Evolutionary conservation across 768 basidiomycete species (phyloP), one percentile per base, ranked within the genome.

Genomic region (Pleurotus eryngii): DNA sequence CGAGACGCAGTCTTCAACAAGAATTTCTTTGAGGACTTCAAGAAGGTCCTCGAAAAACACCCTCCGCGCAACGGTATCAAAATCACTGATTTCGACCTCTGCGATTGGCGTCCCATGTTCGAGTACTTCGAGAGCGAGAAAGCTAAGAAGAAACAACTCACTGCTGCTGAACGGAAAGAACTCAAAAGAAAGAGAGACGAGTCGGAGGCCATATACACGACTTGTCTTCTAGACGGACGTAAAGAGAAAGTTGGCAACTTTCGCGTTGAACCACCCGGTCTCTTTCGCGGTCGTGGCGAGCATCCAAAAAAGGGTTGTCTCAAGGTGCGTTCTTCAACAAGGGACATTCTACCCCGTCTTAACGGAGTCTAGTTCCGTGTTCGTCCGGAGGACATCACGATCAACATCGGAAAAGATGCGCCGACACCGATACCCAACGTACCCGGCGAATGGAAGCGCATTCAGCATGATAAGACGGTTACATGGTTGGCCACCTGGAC

Each of bases 401-500:
- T 99, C 69, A 99, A 99, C 73, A 95, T 99, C 57, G 95, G 91
- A 17, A 77, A 87, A 64, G 81, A 80, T 47, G 81, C 80, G 1
- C 81, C 86, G 2, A 74, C 89, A 26, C 97, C 97, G 1, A 72
- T 82, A n/a, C 93, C 97, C 3, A 98, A 97, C 62, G 85, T 90
- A 68, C 87, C 94, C 17, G 96, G 97, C 45, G 81, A 84, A 43
- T 99, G 97, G 97, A 94, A 91, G 69, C 78, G 80, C 3, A 77
- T 97, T 18, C 80, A 84, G 9, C 92, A 98, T 67, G 95, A 98
- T 68, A 88, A 95, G 63, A 98, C 94, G 2, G 97, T 98, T 24
- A 98, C 97, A 11, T 99, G 97, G 97, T 81, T 99, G 48, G 97
- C 97, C 4, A 95, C 90, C 56, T 99, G 97, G 97, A 95, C 94